Evolutionary conservation across 352 stramenopile genomes (phyloP), one percentile per base, ranked within the genome.

Genomic region (Globisporangium cylindrosporum): DNA sequence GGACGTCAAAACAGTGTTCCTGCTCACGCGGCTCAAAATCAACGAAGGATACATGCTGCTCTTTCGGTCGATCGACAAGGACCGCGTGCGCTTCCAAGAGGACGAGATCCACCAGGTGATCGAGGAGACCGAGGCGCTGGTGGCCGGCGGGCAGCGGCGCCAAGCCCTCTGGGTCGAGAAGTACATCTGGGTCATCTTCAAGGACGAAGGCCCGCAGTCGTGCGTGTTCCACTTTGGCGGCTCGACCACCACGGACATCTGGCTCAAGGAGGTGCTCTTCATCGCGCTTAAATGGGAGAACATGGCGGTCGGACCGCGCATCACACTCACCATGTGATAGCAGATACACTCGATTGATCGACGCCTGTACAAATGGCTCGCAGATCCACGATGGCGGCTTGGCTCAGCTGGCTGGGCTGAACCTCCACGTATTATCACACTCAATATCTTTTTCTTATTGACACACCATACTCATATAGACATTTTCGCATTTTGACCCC

Each of bases 241-340:
- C 29, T 69, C 70, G 46, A 81, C 80, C 41, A 80, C 66, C 41
- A 87, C 72, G 15, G 54, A 64, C 9, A 69, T 92, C 25, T 92
- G 84, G 84, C 71, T 92, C 34, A 79, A 79, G 32, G 81, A 92
- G 65, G 76, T 92, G 64, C 68, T 92, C 25, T 87, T 92, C 60
- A 79, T 90, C 53, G 82, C 84, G 14, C 64, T 92, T 49, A 76
- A 78, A 46, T 92, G 84, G 81, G 84, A 92, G 36, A 86, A 43
- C 25, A 74, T 90, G 69, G 82, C 76, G 0, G 79, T 92, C 25
- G 82, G 84, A 0, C 79, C 84, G 49, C 62, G 43, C 29, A 62
- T 72, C 59, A 43, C 59, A 20, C 59, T 71, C 49, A 67, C 34
- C 18, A 63, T 67, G 51, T 62, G 46, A 59, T 51, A n/a, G 12